These are phyloP conservation scores for Alloteropsis angusta DNA, from an alignment of 202 grass and related monocot genomes.

Conservation along the genomic window DNA sequence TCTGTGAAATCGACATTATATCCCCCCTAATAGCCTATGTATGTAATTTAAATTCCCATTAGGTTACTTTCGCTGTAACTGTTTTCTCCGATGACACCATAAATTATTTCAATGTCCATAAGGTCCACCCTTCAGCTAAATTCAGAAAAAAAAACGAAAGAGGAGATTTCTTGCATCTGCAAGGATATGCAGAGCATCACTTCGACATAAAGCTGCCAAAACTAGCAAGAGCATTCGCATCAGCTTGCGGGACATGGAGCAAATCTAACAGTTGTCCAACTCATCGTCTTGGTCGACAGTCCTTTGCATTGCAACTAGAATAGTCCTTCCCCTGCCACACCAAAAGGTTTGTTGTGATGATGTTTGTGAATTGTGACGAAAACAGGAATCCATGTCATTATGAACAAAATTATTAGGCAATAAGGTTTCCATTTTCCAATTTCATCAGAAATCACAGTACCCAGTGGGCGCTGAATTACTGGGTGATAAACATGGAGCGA, in stretches of 20 bases:
- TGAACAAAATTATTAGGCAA: background rate
- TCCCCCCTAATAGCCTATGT: too few relatives aligned
- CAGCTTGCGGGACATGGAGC: background rate
- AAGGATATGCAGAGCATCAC: background rate
- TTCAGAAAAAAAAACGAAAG: background rate
- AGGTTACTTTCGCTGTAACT: too few relatives aligned
- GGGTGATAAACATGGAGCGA: background rate
- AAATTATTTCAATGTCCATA: background rate
- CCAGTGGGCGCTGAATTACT: background rate
- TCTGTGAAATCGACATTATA: too few relatives aligned
- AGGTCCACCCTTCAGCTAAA: too few relatives aligned
- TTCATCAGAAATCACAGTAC: background rate
- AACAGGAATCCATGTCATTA: background rate
- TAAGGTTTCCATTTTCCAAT: background rate
- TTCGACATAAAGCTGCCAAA: background rate
- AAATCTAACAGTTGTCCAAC: background rate
- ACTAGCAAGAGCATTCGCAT: background rate
- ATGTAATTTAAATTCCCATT: too few relatives aligned
- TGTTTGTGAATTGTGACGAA: slow-evolving; percentile 4
- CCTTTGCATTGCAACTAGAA: slow-evolving; percentile 19
- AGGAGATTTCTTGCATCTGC: background rate
- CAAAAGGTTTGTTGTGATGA: slow-evolving; percentile 2
- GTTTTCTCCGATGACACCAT: background rate
- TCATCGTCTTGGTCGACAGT: background rate
- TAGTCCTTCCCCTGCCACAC: slow-evolving; percentile 34